Percentiles rank a stretch among this genome's conserved stretches.
phyloP scores from a whole-genome alignment of 495 filamentous ascomycete species.

The Neurospora discreta region DNA sequence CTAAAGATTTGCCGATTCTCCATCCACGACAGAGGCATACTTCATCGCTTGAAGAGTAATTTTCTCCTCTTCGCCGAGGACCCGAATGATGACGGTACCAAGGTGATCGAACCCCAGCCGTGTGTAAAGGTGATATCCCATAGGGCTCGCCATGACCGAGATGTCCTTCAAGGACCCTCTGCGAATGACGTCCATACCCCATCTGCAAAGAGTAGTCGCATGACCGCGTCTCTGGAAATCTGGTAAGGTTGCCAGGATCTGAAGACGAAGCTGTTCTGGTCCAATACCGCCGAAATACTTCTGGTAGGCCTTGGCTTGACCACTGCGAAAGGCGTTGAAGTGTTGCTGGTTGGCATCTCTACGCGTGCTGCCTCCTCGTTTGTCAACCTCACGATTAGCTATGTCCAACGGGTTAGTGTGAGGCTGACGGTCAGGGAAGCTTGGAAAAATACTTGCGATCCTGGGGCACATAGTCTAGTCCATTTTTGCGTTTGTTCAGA shows the following conservation, averaged over 20 bases:
- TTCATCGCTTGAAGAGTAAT: constrained; percentile 28
- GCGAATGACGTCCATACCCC: constrained; percentile 20
- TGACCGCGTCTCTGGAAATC: constrained; percentile 23
- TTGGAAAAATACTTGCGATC: constrained; percentile 17
- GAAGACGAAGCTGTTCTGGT: constrained; percentile 23
- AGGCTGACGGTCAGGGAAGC: background rate
- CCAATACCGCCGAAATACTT: constrained; percentile 16
- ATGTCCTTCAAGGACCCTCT: constrained; percentile 11
- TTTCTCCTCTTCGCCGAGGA: constrained; percentile 20
- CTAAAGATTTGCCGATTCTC: background rate
- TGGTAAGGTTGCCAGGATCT: constrained; percentile 24
- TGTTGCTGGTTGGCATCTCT: constrained; percentile 23
- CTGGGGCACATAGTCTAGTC: constrained; percentile 19
- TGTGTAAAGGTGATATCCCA: constrained; percentile 25
- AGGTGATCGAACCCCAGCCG: constrained; percentile 15
- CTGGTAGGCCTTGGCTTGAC: constrained; percentile 17
- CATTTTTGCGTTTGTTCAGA: constrained; percentile 18
- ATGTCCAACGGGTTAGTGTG: background rate
- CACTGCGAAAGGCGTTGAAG: constrained; percentile 19
- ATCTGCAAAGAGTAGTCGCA: constrained; percentile 19
- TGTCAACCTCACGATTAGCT: constrained; percentile 8
- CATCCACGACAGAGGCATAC: constrained; percentile 3
- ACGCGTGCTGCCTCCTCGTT: constrained; percentile 14
- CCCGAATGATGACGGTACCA: constrained; percentile 18
- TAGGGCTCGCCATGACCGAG: constrained; percentile 28